Percentiles rank a stretch among this genome's conserved stretches.
Conservation (phyloP, 2,329 filamentous ascomycete species). For the Colletotrichum sojae region DNA sequence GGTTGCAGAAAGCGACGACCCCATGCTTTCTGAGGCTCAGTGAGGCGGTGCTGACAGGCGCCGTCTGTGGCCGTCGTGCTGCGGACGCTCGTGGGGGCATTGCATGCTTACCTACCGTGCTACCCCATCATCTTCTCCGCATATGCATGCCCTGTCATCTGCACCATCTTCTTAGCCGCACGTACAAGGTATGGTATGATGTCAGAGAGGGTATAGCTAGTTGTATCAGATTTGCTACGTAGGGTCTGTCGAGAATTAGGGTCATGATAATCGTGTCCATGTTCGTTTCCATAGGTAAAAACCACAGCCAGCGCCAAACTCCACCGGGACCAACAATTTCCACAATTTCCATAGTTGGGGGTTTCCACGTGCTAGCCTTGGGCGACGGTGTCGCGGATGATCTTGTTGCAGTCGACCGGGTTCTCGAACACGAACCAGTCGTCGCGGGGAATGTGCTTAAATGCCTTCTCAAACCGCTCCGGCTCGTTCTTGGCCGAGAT, state of each 20-base stretch:
- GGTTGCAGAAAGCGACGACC: slow-evolving; percentile 14
- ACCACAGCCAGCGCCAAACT: slow-evolving; percentile 5
- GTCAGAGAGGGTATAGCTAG: not conserved
- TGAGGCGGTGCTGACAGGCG: slow-evolving; percentile 31
- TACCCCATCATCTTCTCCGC: too few species aligned
- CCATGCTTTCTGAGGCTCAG: slow-evolving; percentile 12
- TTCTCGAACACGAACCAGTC: slow-evolving; percentile 89
- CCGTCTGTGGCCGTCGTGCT: slow-evolving; percentile 12
- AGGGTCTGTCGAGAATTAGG: not conserved
- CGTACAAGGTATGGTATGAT: too few species aligned
- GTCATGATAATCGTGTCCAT: slow-evolving; percentile 9
- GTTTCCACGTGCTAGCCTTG: slow-evolving; percentile 11
- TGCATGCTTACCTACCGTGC: not conserved
- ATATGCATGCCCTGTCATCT: not conserved
- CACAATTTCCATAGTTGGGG: not conserved
- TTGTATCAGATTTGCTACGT: slow-evolving; percentile 22
- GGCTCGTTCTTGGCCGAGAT: slow-evolving; percentile 82
- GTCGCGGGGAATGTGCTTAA: slow-evolving; percentile 77
- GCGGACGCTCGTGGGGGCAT: slow-evolving; percentile 5
- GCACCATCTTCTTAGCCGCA: not conserved
- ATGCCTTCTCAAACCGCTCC: slow-evolving; percentile 85
- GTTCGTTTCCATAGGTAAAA: not conserved
- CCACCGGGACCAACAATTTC: not conserved
- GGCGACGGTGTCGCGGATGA: slow-evolving; percentile 51
- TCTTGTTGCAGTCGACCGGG: slow-evolving; percentile 73